Conservation (phyloP, 108 stramenopile genomes). For the Conticribra guillardii region DNA sequence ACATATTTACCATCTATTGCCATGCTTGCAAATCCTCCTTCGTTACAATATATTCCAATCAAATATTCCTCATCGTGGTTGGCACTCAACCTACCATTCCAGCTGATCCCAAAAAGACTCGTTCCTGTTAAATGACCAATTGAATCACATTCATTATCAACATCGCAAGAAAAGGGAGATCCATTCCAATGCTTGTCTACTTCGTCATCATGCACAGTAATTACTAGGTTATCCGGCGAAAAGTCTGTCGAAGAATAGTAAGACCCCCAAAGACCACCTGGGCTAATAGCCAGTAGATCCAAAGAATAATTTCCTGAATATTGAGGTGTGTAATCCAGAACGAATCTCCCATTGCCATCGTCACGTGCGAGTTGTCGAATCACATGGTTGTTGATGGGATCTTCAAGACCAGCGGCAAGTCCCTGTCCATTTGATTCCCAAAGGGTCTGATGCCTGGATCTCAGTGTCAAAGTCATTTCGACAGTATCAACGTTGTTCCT, state of each 20-base stretch:
- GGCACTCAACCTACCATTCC: slow-evolving; percentile 23
- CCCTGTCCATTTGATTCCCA: no score
- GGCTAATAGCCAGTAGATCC: slow-evolving; percentile 6
- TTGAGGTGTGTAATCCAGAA: slow-evolving; percentile 8
- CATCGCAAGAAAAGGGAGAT: not conserved
- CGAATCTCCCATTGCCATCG: slow-evolving; percentile 12
- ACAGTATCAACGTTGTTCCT: slow-evolving; percentile 8
- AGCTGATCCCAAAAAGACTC: not conserved
- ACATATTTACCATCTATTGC: slow-evolving; percentile 15
- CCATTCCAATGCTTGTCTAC: slow-evolving; percentile 14
- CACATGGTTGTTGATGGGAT: not conserved
- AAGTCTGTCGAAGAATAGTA: slow-evolving; percentile 26
- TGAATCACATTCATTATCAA: not conserved
- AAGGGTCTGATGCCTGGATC: slow-evolving; percentile 1
- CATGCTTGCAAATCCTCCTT: slow-evolving; percentile 15
- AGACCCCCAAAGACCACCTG: slow-evolving; percentile 19
- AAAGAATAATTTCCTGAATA: slow-evolving; percentile 17
- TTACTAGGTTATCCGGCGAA: slow-evolving; percentile 10
- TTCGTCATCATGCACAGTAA: slow-evolving; percentile 7
- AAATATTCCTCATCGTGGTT: slow-evolving; percentile 16
- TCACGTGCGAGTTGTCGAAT: slow-evolving; percentile 12
- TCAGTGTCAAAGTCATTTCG: slow-evolving; percentile 13
- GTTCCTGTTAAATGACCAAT: slow-evolving; percentile 13
- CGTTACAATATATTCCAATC: slow-evolving; percentile 18
- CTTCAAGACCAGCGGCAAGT: not conserved